Evolutionary conservation across 306 rosid genomes (phyloP).

Genomic region (Vigna radiata): DNA sequence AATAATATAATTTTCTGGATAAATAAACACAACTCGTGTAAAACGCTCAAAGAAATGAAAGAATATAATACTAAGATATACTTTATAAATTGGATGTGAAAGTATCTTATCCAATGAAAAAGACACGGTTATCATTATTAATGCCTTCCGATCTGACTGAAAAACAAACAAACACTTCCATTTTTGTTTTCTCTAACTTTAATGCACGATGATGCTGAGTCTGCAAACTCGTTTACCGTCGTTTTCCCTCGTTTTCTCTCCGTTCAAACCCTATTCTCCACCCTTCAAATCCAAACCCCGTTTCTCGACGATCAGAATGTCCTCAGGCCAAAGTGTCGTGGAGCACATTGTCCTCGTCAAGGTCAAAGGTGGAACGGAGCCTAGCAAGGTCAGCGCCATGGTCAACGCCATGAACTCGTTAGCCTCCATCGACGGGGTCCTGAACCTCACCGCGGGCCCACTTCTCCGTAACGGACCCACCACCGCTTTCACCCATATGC

Average conservation of each 20-base stretch:
- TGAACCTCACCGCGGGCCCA: conserved; percentile 65
- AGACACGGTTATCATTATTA: neutral
- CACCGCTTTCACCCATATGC: conserved; percentile 64
- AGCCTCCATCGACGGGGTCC: conserved; percentile 55
- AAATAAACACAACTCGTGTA: too few species aligned
- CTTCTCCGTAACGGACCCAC: conserved; percentile 54
- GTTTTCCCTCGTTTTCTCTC: neutral
- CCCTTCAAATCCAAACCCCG: neutral
- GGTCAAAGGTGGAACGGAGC: conserved; percentile 60
- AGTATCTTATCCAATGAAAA: too few species aligned
- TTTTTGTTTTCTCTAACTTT: too few species aligned
- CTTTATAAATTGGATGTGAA: too few species aligned
- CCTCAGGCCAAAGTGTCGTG: conserved; percentile 52
- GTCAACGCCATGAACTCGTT: conserved; percentile 49
- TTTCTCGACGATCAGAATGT: conserved; percentile 41
- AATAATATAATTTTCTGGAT: too few species aligned
- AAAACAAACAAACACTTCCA: neutral
- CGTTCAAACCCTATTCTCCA: neutral
- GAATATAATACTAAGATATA: too few species aligned
- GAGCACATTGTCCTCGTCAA: conserved; percentile 78
- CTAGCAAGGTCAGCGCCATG: conserved; percentile 47
- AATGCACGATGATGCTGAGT: neutral
- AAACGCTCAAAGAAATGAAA: too few species aligned
- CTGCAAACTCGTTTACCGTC: neutral
- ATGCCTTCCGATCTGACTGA: neutral